A percentile compares a stretch with the other conserved stretches of the same genome.
Evolutionary conservation across 345 rosid species (phyloP).

Genomic region (Populus deltoides): DNA sequence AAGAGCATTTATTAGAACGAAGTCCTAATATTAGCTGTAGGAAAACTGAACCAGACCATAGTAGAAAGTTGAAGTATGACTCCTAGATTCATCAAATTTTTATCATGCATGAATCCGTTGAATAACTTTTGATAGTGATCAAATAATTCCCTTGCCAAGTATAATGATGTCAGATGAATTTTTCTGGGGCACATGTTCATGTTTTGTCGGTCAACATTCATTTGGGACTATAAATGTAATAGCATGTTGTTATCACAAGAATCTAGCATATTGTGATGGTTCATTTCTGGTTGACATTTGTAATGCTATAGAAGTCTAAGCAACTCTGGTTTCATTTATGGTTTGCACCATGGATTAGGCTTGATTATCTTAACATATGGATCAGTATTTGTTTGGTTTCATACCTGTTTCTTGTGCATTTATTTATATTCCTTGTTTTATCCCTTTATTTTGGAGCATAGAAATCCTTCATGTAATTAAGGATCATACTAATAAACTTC

Average conservation of each 20-base stretch:
- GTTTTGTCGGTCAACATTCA: no score
- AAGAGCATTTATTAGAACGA: no score
- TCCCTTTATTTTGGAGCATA: not conserved
- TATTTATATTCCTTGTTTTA: not conserved
- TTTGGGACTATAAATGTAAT: not conserved
- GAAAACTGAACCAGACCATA: not conserved
- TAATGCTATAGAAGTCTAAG: not conserved
- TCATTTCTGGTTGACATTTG: not conserved
- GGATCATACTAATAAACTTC: not conserved
- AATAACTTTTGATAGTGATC: not conserved
- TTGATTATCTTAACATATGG: not conserved
- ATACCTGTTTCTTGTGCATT: not conserved
- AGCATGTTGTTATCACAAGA: not conserved
- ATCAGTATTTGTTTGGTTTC: not conserved
- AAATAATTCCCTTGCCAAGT: not conserved
- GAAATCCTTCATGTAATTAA: not conserved
- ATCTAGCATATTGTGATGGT: not conserved
- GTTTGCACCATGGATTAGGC: not conserved
- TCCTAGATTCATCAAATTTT: not conserved
- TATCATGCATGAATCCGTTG: not conserved
- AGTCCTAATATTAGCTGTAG: no score
- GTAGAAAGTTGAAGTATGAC: not conserved
- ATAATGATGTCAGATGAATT: not conserved
- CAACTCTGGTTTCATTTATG: not conserved
- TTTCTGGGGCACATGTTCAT: not conserved